These are phyloP conservation scores for Trichoderma sp. DNA, from an alignment of 2,329 filamentous ascomycete genomes.

Conservation along the genomic window DNA sequence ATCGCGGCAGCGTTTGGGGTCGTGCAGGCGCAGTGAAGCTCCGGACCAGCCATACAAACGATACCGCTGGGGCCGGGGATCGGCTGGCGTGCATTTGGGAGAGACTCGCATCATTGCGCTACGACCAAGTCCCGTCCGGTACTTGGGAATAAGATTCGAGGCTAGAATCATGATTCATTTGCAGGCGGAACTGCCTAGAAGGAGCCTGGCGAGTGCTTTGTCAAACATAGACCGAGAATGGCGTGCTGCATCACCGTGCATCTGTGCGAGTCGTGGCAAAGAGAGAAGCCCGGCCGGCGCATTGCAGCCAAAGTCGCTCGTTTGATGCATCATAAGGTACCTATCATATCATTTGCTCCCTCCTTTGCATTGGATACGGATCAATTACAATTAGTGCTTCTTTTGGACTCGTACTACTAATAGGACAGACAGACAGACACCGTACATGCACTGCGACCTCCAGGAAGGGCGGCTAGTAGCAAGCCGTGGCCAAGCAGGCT, in stretches of 20 bases:
- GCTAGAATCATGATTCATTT: not conserved
- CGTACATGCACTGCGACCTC: not conserved
- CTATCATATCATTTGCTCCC: not conserved
- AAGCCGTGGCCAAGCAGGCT: not conserved
- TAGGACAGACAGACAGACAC: not conserved
- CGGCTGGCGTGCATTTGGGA: conserved; percentile 18
- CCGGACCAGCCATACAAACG: not conserved
- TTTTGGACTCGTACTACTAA: not conserved
- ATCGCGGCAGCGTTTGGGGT: conserved; percentile 5
- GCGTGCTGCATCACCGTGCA: not conserved
- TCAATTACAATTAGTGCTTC: not conserved
- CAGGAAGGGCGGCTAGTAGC: not conserved
- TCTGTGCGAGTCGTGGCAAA: not conserved
- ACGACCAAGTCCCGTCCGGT: conserved; percentile 5
- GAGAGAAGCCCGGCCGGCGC: not conserved
- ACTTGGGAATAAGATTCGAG: conserved; percentile 4
- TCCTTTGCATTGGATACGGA: not conserved
- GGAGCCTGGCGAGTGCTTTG: not conserved
- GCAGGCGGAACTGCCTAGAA: not conserved
- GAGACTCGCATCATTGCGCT: conserved; percentile 19
- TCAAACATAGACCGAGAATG: conserved; percentile 5
- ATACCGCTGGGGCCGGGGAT: not conserved
- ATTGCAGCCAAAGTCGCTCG: not conserved
- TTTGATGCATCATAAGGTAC: not conserved
- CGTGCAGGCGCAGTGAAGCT: not conserved